Conservation (phyloP, 768 basidiomycete species). For the Pulveroboletus frians region DNA sequence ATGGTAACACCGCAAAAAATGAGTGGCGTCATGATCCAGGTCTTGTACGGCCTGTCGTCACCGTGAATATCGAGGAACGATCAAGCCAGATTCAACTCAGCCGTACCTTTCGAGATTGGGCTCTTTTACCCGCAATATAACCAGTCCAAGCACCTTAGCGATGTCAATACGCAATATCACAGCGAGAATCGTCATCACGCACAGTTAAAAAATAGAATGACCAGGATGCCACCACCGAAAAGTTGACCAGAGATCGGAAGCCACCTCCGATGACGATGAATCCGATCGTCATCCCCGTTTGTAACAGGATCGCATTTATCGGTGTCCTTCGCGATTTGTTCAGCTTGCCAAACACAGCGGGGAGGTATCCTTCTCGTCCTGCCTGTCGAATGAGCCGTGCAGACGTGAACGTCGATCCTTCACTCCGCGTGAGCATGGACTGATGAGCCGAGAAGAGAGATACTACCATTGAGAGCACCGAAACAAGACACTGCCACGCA, state of each 20-base stretch:
- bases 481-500: conserved; percentile 95
- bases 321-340: conserved; percentile 78
- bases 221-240: conserved; percentile 84
- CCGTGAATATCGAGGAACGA: not conserved
- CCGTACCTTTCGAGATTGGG: conserved; percentile 75
- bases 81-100: not conserved
- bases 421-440: conserved; percentile 5
- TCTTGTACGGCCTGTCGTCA: conserved; percentile 72
- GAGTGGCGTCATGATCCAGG: conserved; percentile 87
- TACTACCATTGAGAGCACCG: conserved; percentile 81
- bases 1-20: conserved; percentile 71
- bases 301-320: conserved; percentile 79
- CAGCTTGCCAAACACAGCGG: conserved; percentile 73
- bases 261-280: conserved; percentile 88
- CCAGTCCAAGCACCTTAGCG: conserved; percentile 73
- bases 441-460: not conserved
- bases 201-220: conserved; percentile 85
- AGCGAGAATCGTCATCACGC: conserved; percentile 20
- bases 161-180: conserved; percentile 1
- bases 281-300: conserved; percentile 63
- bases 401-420: conserved; percentile 68
- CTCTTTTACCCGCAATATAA: conserved; percentile 86
- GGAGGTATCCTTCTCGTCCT: conserved; percentile 83
- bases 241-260: conserved; percentile 84
- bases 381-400: conserved; percentile 88